phyloP scores from a whole-genome alignment of 2,329 filamentous ascomycete genomes.

The Fusarium concolor region DNA sequence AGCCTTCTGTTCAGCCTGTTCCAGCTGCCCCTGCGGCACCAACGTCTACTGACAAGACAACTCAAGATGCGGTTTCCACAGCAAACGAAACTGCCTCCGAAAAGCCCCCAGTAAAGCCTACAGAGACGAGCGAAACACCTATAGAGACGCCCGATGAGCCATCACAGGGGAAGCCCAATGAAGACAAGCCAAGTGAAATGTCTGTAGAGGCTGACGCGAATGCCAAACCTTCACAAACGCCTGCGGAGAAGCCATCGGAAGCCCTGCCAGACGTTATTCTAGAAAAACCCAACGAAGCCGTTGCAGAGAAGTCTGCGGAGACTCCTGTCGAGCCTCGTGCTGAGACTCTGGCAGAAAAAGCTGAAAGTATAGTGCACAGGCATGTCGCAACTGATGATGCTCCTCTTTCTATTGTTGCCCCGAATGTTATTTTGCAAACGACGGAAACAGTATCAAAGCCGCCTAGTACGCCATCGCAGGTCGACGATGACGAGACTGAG shows the following conservation, averaged over 20 bases:
- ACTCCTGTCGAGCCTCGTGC: background rate
- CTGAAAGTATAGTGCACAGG: background rate
- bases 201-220: background rate
- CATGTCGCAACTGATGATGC: constrained; percentile 1
- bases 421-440: constrained; percentile 42
- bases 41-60: constrained; percentile 12
- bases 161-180: background rate
- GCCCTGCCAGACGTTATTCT: background rate
- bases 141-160: background rate
- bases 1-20: constrained; percentile 20
- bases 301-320: background rate
- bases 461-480: constrained; percentile 62
- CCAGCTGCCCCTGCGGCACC: constrained; percentile 13
- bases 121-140: constrained; percentile 7
- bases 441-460: constrained; percentile 50
- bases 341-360: constrained; percentile 3
- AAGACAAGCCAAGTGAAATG: constrained; percentile 5
- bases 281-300: constrained; percentile 3
- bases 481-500: constrained; percentile 65
- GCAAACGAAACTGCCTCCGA: constrained; percentile 3
- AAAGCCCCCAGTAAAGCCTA: constrained; percentile 2
- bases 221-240: background rate
- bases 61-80: constrained; percentile 1
- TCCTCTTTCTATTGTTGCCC: constrained; percentile 11
- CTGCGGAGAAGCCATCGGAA: background rate